These are phyloP conservation scores for Thelephora terrestris DNA, from an alignment of 1,284 basidiomycete species.

Conservation along the genomic window DNA sequence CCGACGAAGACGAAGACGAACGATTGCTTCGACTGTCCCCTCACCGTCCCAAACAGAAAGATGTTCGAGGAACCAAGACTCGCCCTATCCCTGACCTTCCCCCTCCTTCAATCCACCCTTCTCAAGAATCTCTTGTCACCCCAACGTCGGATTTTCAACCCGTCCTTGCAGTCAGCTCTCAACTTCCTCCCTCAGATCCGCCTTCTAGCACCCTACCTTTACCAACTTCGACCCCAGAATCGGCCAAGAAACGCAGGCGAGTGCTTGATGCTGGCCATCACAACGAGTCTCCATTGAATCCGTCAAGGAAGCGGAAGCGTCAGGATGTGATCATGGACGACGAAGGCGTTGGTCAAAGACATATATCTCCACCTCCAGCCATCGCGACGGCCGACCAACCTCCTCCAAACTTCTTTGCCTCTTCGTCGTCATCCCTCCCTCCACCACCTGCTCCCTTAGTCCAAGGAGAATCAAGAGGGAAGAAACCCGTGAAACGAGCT, in stretches of 20 bases:
- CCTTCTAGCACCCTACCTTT: conserved; percentile 15
- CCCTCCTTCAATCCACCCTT: conserved; percentile 12
- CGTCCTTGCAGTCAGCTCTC: conserved; percentile 9
- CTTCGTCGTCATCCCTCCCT: conserved; percentile 9
- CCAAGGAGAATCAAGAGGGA: too few species aligned
- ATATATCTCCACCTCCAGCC: neutral
- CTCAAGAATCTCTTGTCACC: conserved; percentile 17
- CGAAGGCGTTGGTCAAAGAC: conserved; percentile 5
- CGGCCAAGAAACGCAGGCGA: too few species aligned
- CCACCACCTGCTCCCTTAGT: conserved; percentile 8
- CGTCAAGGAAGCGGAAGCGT: conserved; percentile 19
- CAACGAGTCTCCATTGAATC: conserved; percentile 16
- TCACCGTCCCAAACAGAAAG: conserved; percentile 9
- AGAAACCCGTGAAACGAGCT: too few species aligned
- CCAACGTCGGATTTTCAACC: conserved; percentile 20
- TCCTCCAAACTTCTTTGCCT: conserved; percentile 13
- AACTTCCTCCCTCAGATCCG: conserved; percentile 25
- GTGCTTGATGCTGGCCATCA: too few species aligned
- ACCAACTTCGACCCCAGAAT: conserved; percentile 6
- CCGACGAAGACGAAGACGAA: conserved; percentile 22
- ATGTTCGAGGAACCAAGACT: conserved; percentile 8
- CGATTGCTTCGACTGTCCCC: conserved; percentile 11
- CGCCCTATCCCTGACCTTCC: conserved; percentile 8
- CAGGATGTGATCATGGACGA: conserved; percentile 10
- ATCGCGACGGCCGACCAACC: conserved; percentile 5